Conservation (phyloP, 345 rosid species). For the Rhizophora mangle region DNA sequence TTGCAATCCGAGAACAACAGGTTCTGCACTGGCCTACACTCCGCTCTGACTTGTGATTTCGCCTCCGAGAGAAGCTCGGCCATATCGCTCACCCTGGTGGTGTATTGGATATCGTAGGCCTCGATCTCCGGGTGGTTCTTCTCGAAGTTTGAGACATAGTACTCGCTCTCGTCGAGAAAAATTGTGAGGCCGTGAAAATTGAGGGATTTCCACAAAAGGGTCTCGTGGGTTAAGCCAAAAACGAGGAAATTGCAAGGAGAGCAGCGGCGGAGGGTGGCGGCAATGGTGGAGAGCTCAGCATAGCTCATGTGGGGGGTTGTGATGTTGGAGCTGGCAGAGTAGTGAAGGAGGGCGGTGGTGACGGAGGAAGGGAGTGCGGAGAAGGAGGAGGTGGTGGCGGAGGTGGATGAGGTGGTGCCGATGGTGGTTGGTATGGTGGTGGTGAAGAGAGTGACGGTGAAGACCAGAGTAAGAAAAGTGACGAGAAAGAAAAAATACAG, state of each 20-base stretch:
- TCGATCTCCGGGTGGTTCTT: conserved; percentile 55
- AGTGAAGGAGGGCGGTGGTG: conserved; percentile 69
- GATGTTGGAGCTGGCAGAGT: conserved; percentile 51
- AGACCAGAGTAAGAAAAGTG: conserved; percentile 64
- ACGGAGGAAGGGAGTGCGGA: conserved; percentile 41
- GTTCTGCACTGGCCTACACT: conserved; percentile 89
- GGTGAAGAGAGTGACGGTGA: conserved; percentile 62
- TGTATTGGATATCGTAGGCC: conserved; percentile 75
- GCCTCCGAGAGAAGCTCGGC: conserved; percentile 35
- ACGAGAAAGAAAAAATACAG: conserved; percentile 55
- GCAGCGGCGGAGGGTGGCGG: conserved; percentile 43
- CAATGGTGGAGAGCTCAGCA: conserved; percentile 57
- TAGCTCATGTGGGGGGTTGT: conserved; percentile 57
- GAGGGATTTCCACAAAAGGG: conserved; percentile 78
- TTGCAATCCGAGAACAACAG: conserved; percentile 81
- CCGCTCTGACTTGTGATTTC: conserved; percentile 33
- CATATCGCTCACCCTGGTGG: conserved; percentile 64
- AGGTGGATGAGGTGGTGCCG: conserved; percentile 26
- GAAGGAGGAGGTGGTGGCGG: conserved; percentile 23
- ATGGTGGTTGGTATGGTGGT: conserved; percentile 24
- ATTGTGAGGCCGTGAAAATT: conserved; percentile 68
- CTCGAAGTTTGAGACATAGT: conserved; percentile 57
- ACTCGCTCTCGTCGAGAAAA: conserved; percentile 76
- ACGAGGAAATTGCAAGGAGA: conserved; percentile 59
- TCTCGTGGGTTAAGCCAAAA: conserved; percentile 78